Conservation (phyloP, 2,329 filamentous ascomycete species). For the Colletotrichum echinochloae region DNA sequence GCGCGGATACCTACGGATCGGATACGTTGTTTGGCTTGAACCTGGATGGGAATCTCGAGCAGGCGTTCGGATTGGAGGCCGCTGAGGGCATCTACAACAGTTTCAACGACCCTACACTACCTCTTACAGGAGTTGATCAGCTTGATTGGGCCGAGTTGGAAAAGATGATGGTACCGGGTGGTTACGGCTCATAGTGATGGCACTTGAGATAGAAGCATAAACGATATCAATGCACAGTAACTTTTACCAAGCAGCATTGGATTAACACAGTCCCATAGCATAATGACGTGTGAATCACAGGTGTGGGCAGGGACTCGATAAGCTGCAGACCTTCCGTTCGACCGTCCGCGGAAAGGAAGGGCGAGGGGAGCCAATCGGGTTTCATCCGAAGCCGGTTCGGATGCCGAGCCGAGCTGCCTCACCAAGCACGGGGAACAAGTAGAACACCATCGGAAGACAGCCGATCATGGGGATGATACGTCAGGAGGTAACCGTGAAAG, state of each 20-base stretch:
- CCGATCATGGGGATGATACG: constrained; percentile 6
- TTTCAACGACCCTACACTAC: constrained; percentile 47
- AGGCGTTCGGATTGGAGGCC: constrained; percentile 45
- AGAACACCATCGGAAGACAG: constrained; percentile 25
- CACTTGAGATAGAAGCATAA: neutral
- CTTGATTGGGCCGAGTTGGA: constrained; percentile 47
- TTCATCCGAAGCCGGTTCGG: constrained; percentile 16
- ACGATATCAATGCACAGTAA: neutral
- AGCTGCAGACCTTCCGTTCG: constrained; percentile 19
- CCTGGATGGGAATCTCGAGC: constrained; percentile 41
- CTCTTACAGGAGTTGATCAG: constrained; percentile 47
- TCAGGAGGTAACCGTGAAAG: neutral
- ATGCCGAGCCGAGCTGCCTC: constrained; percentile 2
- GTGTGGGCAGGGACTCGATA: neutral
- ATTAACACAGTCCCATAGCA: neutral
- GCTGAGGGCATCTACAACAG: constrained; percentile 46
- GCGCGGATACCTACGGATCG: constrained; percentile 24
- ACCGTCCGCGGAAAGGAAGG: constrained; percentile 10
- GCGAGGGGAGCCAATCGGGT: constrained; percentile 30
- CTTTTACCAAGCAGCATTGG: neutral
- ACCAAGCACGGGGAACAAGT: neutral
- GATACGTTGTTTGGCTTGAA: constrained; percentile 41
- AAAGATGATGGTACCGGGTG: constrained; percentile 44
- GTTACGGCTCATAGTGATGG: constrained; percentile 18
- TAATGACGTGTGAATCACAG: neutral